These are phyloP conservation scores for Cladosporium sp. DNA, from an alignment of 2,329 filamentous ascomycete genomes.

Conservation along the genomic window DNA sequence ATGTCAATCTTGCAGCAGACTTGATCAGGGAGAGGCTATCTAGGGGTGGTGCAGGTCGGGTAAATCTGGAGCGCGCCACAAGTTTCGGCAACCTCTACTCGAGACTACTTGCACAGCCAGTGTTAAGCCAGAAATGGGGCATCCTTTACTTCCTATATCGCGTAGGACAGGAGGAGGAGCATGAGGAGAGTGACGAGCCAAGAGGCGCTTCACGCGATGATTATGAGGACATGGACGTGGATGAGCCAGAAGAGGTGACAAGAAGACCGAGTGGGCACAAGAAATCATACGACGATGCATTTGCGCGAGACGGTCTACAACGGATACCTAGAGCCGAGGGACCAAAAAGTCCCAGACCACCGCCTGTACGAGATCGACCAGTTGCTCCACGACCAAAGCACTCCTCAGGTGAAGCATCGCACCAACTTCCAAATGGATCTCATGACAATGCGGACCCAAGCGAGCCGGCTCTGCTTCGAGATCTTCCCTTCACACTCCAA, in stretches of 20 bases:
- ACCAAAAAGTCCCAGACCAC: constrained; percentile 27
- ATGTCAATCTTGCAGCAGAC: constrained; percentile 89
- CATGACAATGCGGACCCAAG: constrained; percentile 29
- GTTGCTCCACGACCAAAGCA: constrained; percentile 26
- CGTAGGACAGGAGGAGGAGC: constrained; percentile 47
- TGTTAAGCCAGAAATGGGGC: constrained; percentile 93
- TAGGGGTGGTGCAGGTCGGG: background rate
- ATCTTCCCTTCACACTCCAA: constrained; percentile 90
- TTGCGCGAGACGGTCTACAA: constrained; percentile 47
- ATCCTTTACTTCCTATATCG: constrained; percentile 90
- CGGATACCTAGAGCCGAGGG: constrained; percentile 36
- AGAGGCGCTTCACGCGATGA: background rate
- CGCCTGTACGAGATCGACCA: constrained; percentile 26
- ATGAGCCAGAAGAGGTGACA: constrained; percentile 12
- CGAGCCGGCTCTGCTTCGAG: constrained; percentile 54
- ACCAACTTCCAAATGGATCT: constrained; percentile 21
- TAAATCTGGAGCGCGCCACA: constrained; percentile 66
- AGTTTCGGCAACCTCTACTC: constrained; percentile 90
- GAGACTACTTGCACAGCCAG: constrained; percentile 82
- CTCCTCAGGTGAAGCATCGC: constrained; percentile 11
- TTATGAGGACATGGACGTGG: constrained; percentile 20
- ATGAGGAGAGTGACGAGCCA: constrained; percentile 6
- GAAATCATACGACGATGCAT: constrained; percentile 49
- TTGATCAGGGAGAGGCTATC: constrained; percentile 87
- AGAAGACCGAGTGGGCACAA: constrained; percentile 22